Evolutionary conservation across 257 asterid genomes (phyloP), one percentile per base, ranked within the genome.

Genomic region (Fraxinus quadrangulata): DNA sequence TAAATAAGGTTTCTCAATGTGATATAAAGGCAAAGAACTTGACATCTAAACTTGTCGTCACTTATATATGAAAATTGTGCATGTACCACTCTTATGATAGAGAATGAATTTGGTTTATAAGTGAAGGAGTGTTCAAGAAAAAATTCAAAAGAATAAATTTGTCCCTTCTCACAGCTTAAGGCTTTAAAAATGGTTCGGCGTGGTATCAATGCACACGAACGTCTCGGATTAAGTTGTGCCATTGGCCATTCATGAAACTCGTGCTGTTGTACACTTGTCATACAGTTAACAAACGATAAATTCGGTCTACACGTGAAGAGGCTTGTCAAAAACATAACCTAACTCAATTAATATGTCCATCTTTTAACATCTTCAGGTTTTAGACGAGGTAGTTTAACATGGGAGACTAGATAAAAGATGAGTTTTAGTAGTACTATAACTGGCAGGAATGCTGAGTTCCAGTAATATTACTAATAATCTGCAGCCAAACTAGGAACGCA

Each of bases 401-500:
- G 66, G 2, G 24, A 13, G 31, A 24, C 23, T 61, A 73, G 73
- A 70, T 36, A 70, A 28, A 26, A 3, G 0, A 72, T n/a, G 28
- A 19, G 39, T 30, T 1, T 19, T 67, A 3, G 6, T 36, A 24
- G 21, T 85, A 90, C 92, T 90, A 21, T 23, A 5, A 34, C 78
- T 81, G 8, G 72, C 14, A 1, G 78, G 80, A 16, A 39, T 21
- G 79, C 94, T 86, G 30, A 47, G 74, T 21, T 79, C 71, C 13
- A 86, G 49, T 6, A 89, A 59, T 89, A 89, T 49, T 81, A 59
- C 31, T 63, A 80, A 68, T 70, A 82, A 75, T 82, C 87, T 0
- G 78, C 16, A 16, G 79, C 23, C 17, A 87, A 63, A 59, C 71
- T 78, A 67, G 92, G 86, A 47, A 78, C n/a, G 65, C 96, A 91